phyloP scores from a whole-genome alignment of 495 filamentous ascomycete species.

The Daldinia childiae region DNA sequence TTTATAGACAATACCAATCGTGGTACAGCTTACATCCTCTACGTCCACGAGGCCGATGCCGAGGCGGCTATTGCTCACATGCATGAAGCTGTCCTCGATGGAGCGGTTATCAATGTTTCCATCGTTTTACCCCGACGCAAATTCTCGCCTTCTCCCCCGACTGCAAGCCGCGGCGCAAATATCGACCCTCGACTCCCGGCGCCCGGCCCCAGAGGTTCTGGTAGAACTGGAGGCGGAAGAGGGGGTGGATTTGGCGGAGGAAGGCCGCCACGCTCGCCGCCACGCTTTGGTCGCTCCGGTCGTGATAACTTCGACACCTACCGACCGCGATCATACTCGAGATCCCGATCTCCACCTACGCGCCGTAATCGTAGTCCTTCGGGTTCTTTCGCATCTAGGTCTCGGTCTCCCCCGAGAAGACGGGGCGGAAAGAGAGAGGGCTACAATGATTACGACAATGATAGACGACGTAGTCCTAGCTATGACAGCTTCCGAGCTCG shows the following conservation, averaged over 20 bases:
- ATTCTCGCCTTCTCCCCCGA: conserved; percentile 61
- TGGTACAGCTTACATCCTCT: conserved; percentile 94
- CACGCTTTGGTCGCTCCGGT: conserved; percentile 50
- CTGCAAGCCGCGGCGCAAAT: conserved; percentile 59
- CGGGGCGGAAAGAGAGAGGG: conserved; percentile 50
- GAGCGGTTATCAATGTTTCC: conserved; percentile 85
- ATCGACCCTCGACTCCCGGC: conserved; percentile 57
- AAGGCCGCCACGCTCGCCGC: conserved; percentile 52
- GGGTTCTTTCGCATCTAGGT: conserved; percentile 45
- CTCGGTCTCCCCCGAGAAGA: conserved; percentile 49
- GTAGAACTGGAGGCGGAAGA: conserved; percentile 48
- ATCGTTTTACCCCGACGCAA: conserved; percentile 88
- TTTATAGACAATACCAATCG: conserved; percentile 83
- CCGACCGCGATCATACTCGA: conserved; percentile 61
- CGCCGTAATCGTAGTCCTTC: conserved; percentile 56
- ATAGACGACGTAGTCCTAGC: conserved; percentile 59
- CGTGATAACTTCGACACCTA: conserved; percentile 63
- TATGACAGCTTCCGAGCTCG: conserved; percentile 41
- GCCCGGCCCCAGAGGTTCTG: conserved; percentile 49
- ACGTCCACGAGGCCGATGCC: conserved; percentile 77
- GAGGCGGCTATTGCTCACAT: conserved; percentile 93
- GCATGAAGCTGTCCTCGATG: conserved; percentile 97
- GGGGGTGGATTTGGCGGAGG: conserved; percentile 38
- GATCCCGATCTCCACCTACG: conserved; percentile 65
- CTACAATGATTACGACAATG: conserved; percentile 54